Evolutionary conservation across 805 yeast species (phyloP).

Genomic region (Saturnispora halmiae): DNA sequence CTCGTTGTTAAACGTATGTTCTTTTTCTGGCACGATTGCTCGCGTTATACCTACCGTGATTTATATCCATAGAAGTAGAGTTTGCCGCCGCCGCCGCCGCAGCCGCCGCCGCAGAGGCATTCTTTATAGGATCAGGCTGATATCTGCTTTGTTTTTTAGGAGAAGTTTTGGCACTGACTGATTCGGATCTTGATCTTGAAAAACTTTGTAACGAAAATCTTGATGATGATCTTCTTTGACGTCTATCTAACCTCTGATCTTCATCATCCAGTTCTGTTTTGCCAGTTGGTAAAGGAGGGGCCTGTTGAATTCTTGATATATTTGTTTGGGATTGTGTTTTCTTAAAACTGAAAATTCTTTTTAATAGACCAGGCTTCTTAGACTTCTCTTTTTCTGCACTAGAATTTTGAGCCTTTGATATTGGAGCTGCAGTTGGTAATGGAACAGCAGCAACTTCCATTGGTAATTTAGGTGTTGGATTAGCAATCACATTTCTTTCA

Average conservation of each 20-base stretch:
- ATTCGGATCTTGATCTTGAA: not conserved
- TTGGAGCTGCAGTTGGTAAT: not conserved
- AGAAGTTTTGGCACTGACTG: not conserved
- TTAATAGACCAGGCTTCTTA: conserved; percentile 6
- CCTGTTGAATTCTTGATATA: not conserved
- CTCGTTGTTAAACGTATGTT: not conserved
- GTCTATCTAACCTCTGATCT: conserved; percentile 2
- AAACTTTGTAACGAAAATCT: conserved; percentile 3
- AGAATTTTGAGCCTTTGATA: no score
- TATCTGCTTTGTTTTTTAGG: not conserved
- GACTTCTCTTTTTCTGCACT: conserved; percentile 3
- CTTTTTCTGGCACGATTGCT: conserved; percentile 9
- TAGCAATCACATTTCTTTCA: not conserved
- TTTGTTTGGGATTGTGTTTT: not conserved
- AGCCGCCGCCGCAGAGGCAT: no score
- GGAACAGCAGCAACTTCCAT: not conserved
- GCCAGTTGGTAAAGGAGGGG: not conserved
- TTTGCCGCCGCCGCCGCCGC: no score
- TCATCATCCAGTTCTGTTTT: not conserved
- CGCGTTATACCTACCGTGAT: no score
- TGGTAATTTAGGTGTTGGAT: not conserved
- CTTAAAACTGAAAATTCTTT: conserved; percentile 7
- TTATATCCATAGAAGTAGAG: no score
- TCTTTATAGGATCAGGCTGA: no score
- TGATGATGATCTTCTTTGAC: conserved; percentile 1